Percentiles rank a stretch among this genome's conserved stretches.
phyloP scores from a whole-genome alignment of 768 basidiomycete genomes.

The Myochromella boudieri region DNA sequence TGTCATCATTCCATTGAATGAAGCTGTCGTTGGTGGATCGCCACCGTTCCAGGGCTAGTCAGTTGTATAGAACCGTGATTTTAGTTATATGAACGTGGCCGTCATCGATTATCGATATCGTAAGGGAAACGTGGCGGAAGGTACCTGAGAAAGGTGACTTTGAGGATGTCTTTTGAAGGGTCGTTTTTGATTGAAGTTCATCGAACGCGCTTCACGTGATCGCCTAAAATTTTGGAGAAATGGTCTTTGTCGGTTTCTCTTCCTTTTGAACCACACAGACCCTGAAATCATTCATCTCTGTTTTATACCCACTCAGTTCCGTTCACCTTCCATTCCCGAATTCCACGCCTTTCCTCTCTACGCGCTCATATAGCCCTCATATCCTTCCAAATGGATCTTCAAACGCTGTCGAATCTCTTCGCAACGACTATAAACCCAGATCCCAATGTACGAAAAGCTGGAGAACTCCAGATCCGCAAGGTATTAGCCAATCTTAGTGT shows the following conservation, averaged over 20 bases:
- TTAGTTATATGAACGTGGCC: constrained; percentile 2
- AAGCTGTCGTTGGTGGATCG: background rate
- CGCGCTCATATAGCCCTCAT: background rate
- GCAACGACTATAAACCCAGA: constrained; percentile 79
- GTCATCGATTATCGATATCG: no score
- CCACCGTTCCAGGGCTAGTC: background rate
- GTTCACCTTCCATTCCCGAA: background rate
- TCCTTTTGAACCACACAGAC: constrained; percentile 3
- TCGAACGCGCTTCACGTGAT: constrained; percentile 19
- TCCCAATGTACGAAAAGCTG: constrained; percentile 83
- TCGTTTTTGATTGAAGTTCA: background rate
- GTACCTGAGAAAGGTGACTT: no score
- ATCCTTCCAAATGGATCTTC: constrained; percentile 59
- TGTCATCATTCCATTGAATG: background rate
- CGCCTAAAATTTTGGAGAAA: constrained; percentile 16
- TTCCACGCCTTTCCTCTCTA: background rate
- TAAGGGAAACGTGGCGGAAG: no score
- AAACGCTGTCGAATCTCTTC: constrained; percentile 75
- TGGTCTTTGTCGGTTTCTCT: constrained; percentile 7
- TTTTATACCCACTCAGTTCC: constrained; percentile 19
- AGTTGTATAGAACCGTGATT: background rate
- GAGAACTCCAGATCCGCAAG: constrained; percentile 87
- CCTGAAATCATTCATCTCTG: constrained; percentile 3
- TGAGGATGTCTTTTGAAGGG: background rate
- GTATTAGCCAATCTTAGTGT: constrained; percentile 34